Conservation (phyloP, 2,329 filamentous ascomycete genomes). For the Botrytis medusae region DNA sequence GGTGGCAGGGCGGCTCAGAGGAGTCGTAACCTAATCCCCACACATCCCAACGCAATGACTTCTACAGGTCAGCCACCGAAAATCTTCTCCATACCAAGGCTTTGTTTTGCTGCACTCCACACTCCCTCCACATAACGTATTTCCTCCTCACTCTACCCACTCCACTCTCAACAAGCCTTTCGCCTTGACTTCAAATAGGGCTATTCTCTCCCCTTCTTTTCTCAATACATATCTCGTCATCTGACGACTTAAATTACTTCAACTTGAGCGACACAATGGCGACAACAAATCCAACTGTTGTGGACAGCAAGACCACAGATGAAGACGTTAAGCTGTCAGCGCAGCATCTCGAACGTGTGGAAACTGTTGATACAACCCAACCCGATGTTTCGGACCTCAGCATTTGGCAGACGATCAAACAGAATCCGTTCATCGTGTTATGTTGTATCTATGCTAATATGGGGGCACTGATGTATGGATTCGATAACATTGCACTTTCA, state of each 20-base stretch:
- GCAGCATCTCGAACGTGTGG: not conserved
- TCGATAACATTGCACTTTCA: conserved; percentile 6
- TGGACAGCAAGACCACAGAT: not conserved
- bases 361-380: not conserved
- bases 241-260: rapidly evolving
- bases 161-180: not conserved
- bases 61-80: not conserved
- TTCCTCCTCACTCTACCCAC: not conserved
- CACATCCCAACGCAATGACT: not conserved
- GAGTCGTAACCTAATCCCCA: not conserved
- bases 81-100: not conserved
- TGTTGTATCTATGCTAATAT: conserved; percentile 16
- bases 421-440: not conserved
- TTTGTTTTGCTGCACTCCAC: not conserved
- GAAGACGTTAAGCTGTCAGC: not conserved
- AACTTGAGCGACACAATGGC: not conserved
- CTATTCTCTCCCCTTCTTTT: not conserved
- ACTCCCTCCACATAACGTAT: not conserved
- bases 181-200: not conserved
- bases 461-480: conserved; percentile 5
- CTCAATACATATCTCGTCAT: not conserved
- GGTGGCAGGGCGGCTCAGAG: not conserved
- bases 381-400: not conserved
- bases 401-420: not conserved
- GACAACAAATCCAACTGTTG: not conserved